Base-by-base conservation (phyloP, 768 basidiomycete species). In the Neoboletus brunneissimus region DNA sequence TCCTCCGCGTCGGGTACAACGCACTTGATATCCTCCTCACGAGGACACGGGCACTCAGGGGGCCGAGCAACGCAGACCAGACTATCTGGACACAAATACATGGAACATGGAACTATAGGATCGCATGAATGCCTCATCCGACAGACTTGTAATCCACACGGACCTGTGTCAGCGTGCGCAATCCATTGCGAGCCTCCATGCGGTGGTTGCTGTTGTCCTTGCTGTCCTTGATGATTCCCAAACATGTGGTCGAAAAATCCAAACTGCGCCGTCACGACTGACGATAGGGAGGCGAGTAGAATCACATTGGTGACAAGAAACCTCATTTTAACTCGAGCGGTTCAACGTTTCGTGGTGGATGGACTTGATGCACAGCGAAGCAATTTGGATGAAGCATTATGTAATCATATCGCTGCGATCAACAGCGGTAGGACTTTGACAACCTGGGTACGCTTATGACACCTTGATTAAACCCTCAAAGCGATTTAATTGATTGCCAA, bases 231-330 rank as follows among this genome's bases (percentile, higher is more conserved):
- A 23, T 81, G 76, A 41, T 62, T 62, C 34, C 83, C 82, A 64
- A 89, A 91, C 82, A 91, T 85, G 41, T 86, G 83, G 58, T 87
- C 84, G 64, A 92, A 92, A 71, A 90, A 88, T 45, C 83, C 78
- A 69, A 91, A 91, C 64, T 91, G 88, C n/a, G 84, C 86, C 16
- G 75, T 72, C 32, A 70, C 80, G 43, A 76, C 45, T 23, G 75
- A 71, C 16, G 72, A 59, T 16, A 70, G 41, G 11, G 60, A 67
- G 29, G 52, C 51, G 23, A 67, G 38, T 16, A 71, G 55, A 38
- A 63, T 35, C 18, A 32, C 42, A n/a, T 34, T 53, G 25, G 55
- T 46, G 27, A 48, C 31, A 11, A 16, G 51, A 40, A 54, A 49
- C 41, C 43, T 63, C 70, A 64, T 72, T 20, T 45, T 49, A 16